A percentile compares a stretch with the other conserved stretches of the same genome.
These are phyloP conservation scores for Pyrus hybrid DNA, from an alignment of 331 rosid species.

Conservation along the genomic window DNA sequence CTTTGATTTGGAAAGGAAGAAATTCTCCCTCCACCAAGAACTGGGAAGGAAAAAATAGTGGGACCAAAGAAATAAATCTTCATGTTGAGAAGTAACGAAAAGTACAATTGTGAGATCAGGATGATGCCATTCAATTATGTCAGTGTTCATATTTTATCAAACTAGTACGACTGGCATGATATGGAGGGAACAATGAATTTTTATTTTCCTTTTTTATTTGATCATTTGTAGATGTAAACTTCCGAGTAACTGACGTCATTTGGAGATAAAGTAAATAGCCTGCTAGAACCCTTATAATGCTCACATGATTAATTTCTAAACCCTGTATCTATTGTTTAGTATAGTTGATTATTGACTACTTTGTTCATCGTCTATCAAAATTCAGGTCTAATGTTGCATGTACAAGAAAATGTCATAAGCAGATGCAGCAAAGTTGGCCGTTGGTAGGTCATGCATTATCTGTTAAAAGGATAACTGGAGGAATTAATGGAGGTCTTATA, in stretches of 20 bases:
- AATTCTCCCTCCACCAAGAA: background rate
- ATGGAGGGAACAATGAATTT: background rate
- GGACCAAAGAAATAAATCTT: background rate
- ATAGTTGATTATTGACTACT: background rate
- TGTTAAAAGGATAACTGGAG: slow-evolving; percentile 79
- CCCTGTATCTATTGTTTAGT: background rate
- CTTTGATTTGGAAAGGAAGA: background rate
- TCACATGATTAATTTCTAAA: background rate
- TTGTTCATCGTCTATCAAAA: slow-evolving; percentile 11
- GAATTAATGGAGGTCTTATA: slow-evolving; percentile 86
- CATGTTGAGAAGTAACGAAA: background rate
- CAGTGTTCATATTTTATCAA: background rate
- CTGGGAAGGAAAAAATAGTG: background rate
- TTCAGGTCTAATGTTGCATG: slow-evolving; percentile 45
- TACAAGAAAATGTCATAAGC: slow-evolving; percentile 43
- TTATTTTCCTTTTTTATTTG: background rate
- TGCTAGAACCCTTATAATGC: background rate
- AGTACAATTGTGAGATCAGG: background rate
- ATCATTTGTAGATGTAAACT: background rate
- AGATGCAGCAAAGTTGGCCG: slow-evolving; percentile 67
- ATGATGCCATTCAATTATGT: background rate
- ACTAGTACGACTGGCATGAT: background rate
- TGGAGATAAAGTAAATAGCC: background rate
- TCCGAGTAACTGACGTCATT: background rate
- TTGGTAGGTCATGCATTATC: slow-evolving; percentile 65